Evolutionary conservation across 2,329 filamentous ascomycete genomes (phyloP), one percentile per base, ranked within the genome.

Genomic region (Dactylellina haptotyla): DNA sequence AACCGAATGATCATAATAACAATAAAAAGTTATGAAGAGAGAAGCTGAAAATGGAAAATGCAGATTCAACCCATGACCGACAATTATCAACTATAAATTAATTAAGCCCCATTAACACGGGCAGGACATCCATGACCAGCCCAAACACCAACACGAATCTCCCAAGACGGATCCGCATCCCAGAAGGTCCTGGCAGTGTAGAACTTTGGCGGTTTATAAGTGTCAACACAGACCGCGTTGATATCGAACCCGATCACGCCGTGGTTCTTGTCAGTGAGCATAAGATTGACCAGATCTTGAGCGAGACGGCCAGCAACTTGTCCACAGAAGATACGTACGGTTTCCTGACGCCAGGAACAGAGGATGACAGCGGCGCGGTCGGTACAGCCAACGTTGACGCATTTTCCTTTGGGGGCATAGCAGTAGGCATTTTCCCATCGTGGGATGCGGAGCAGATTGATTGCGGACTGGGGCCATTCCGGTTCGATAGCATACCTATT

Each of bases 361-460:
- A 73, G 26, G 28, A 32, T n/a, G 2, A 73, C 51, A 4, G 46
- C 53, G 10, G 69, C 34, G 3, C 10, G 26, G 4, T 25, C 26
- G 12, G 39, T 16, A 18, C 69, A 73, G 4, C n/a, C 61, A 4
- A 73, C 14, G n/a, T 16, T 28, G 10, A 32, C 30, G 16, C 61
- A 73, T 1, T 30, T 23, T 5, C 25, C 16, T 0, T 34, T 5
- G 6, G 46, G 41, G 2, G 69, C 69, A 20, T 66, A 73, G 12
- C 69, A 73, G 34, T 37, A 73, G 2, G 69, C 69, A 2, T 26
- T 12, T n/a, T 56, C 12, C 54, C 59, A 73, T 48, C 18, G 37
- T 3, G 45, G 18, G n/a, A n/a, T 10, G 1, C 34, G 20, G 39
- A 66, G 54, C 4, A 16, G 26, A 28, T 65, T 41, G 8, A 73